Conservation (phyloP, 1,284 basidiomycete species). For the Rhodotorula sp. region DNA sequence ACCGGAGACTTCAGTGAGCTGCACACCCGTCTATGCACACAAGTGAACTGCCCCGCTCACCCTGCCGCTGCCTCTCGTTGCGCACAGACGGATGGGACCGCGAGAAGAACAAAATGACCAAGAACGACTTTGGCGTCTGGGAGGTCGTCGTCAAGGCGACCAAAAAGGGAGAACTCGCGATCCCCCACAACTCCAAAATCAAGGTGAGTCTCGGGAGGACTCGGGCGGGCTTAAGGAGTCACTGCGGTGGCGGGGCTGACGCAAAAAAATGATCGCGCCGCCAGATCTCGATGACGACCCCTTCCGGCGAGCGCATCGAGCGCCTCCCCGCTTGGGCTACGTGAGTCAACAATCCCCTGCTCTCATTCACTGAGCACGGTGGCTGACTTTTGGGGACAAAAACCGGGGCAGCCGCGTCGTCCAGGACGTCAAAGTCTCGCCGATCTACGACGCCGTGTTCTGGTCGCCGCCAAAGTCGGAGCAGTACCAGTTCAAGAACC, state of each 20-base stretch:
- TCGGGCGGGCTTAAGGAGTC: no score
- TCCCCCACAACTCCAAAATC: constrained; percentile 84
- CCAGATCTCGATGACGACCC: constrained; percentile 80
- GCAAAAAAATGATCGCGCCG: neutral
- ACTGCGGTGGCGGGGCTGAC: neutral
- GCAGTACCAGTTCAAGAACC: constrained; percentile 79
- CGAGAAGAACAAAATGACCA: constrained; percentile 77
- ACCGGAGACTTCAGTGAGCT: constrained; percentile 95
- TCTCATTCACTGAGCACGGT: neutral
- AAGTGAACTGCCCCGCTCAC: no score
- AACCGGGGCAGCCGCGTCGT: constrained; percentile 66
- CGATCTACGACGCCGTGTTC: constrained; percentile 93
- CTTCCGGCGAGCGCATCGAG: constrained; percentile 71
- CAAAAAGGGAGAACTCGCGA: constrained; percentile 67
- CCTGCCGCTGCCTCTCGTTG: neutral
- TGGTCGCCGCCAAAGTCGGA: constrained; percentile 84
- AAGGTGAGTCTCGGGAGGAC: constrained; percentile 56
- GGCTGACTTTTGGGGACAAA: neutral
- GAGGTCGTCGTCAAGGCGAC: constrained; percentile 75
- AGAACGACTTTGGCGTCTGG: constrained; percentile 89
- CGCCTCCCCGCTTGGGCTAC: constrained; percentile 90
- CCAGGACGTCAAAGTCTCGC: constrained; percentile 85
- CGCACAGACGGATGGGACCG: constrained; percentile 93
- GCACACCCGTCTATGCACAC: neutral
- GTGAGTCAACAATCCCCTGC: constrained; percentile 22